Evolutionary conservation across 1,284 basidiomycete genomes (phyloP).

Genomic region (Pseudozyma pruni): DNA sequence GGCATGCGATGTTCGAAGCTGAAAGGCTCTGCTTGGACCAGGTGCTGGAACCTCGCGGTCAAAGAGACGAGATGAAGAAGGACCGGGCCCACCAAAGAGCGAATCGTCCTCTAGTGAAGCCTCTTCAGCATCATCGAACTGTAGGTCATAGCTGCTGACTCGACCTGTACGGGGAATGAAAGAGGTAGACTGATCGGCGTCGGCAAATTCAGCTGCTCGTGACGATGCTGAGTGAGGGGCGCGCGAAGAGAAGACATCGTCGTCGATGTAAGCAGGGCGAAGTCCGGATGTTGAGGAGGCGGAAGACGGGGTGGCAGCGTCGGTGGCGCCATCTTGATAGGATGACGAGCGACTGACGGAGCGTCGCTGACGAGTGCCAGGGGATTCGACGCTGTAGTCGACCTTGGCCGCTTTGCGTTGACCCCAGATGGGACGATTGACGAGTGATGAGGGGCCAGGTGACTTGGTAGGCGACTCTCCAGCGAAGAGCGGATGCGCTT

Average conservation of each 20-base stretch:
- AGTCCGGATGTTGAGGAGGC: slow-evolving; percentile 7
- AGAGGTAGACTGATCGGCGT: slow-evolving; percentile 12
- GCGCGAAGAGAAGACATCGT: slow-evolving; percentile 30
- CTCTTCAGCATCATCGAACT: slow-evolving; percentile 50
- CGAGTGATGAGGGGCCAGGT: slow-evolving; percentile 37
- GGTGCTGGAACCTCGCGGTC: slow-evolving; percentile 17
- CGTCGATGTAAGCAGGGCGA: slow-evolving; percentile 26
- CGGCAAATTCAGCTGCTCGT: neutral
- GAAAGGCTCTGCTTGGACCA: slow-evolving; percentile 6
- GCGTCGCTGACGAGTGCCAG: slow-evolving; percentile 13
- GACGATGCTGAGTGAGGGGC: no score
- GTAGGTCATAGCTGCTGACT: slow-evolving; percentile 47
- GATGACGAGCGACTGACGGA: slow-evolving; percentile 35
- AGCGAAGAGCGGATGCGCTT: slow-evolving; percentile 41
- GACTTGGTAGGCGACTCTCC: slow-evolving; percentile 46
- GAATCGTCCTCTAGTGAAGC: slow-evolving; percentile 24
- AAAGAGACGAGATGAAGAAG: slow-evolving; percentile 27
- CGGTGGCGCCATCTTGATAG: slow-evolving; percentile 15
- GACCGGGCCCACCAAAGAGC: slow-evolving; percentile 32
- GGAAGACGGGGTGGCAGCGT: neutral
- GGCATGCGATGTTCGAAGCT: neutral
- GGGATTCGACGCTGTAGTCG: slow-evolving; percentile 35
- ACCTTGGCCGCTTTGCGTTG: slow-evolving; percentile 34
- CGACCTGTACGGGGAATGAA: slow-evolving; percentile 43
- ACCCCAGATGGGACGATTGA: slow-evolving; percentile 49